These are phyloP conservation scores for Tubosaeta sp. DNA, from an alignment of 768 basidiomycete species.

Conservation along the genomic window DNA sequence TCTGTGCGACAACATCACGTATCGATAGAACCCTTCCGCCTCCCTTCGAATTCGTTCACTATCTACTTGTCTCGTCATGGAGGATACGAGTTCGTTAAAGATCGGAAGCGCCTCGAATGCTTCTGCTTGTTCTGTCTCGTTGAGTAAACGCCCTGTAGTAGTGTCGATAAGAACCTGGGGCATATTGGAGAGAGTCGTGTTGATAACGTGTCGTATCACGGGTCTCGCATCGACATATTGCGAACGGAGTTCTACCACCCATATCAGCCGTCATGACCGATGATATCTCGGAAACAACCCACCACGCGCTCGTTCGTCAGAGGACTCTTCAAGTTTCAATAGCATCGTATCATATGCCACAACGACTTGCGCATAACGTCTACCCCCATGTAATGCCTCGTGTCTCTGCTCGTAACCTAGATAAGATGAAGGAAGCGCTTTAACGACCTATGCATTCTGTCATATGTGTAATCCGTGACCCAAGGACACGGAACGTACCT, in stretches of 20 bases:
- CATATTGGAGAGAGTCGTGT: background rate
- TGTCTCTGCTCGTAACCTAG: background rate
- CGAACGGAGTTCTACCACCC: background rate
- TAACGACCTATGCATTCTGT: background rate
- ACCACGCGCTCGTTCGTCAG: background rate
- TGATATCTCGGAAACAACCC: background rate
- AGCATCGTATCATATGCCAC: background rate
- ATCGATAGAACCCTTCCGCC: background rate
- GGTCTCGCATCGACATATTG: background rate
- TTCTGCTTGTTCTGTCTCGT: background rate
- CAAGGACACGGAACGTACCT: background rate
- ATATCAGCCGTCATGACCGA: background rate
- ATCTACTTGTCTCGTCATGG: background rate
- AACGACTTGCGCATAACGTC: background rate
- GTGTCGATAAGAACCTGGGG: conserved; percentile 1
- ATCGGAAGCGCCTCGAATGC: background rate
- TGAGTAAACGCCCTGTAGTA: background rate
- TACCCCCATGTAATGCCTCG: background rate
- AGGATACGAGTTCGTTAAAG: background rate
- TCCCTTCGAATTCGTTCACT: background rate
- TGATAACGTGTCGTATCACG: background rate
- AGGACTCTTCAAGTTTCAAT: background rate
- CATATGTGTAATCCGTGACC: background rate
- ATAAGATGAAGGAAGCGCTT: background rate
- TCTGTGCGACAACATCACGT: conserved; percentile 5